Evolutionary conservation across 495 filamentous ascomycete genomes (phyloP), one percentile per base, ranked within the genome.

Genomic region (Penicillium salamii): DNA sequence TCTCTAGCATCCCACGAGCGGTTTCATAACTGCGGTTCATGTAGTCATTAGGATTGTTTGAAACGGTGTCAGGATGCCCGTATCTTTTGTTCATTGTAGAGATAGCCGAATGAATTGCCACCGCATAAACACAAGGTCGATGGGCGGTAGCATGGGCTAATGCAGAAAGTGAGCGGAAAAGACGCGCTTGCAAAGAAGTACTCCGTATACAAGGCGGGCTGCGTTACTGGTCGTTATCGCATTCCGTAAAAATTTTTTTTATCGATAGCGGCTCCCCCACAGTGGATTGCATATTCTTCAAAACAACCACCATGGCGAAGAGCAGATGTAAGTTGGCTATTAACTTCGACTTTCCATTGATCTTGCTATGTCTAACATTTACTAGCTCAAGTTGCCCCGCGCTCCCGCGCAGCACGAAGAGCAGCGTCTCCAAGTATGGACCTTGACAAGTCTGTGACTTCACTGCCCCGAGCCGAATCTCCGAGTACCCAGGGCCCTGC

Each of bases 371-470:
- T 47, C 59, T 69, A 61, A 65, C 31, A 46, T 38, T 19, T 54
- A 37, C 23, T 56, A 82, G 75, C 62, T 28, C 52, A 63, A 36
- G 75, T 32, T 32, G 29, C 77, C 3, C 51, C 78, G 41, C 86
- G 86, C 68, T 89, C 88, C 42, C 85, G 88, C 28, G 86, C 85
- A 21, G 85, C 85, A 54, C 78, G 85, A 58, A 83, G 90, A 42
- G 88, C 79, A 32, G 80, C 79, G 19, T 87, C 86, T 12, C 86
- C 85, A 11, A 76, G 82, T 62, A 79, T 89, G 66, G 73, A 90
- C 61, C 74, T 82, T 51, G 87, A 91, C 71, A 89, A 89, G 70
- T 90, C 87, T 3, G 68, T 91, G 31, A 83, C 82, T 54, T 63
- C 78, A 42, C 70, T 79, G 38, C 78, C 79, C 37, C 76, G 80